Evolutionary conservation across 108 stramenopile genomes (phyloP).

Genomic region (Cyclotella distinguenda): DNA sequence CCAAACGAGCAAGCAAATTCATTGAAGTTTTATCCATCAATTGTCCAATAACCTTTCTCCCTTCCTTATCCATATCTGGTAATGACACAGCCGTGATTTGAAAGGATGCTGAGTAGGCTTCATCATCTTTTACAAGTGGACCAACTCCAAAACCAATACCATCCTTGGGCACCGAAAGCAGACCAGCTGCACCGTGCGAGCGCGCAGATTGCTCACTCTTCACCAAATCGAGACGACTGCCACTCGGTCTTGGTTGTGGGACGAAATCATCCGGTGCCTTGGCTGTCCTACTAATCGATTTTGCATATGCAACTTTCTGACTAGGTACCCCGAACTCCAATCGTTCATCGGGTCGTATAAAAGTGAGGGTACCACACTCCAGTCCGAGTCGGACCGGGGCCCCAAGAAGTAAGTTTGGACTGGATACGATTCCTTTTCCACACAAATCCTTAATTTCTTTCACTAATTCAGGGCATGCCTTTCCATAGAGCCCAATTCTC

Average conservation of each 20-base stretch:
- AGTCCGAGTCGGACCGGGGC: constrained; percentile 56
- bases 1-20: constrained; percentile 66
- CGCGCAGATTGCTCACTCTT: constrained; percentile 45
- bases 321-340: constrained; percentile 74
- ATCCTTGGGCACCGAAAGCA: constrained; percentile 67
- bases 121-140: constrained; percentile 68
- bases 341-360: constrained; percentile 53
- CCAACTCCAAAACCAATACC: constrained; percentile 78
- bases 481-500: constrained; percentile 71
- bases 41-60: constrained; percentile 75
- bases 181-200: constrained; percentile 58
- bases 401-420: constrained; percentile 54
- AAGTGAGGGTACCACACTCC: constrained; percentile 48
- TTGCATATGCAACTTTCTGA: constrained; percentile 72
- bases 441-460: constrained; percentile 61
- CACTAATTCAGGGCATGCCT: constrained; percentile 46
- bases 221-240: constrained; percentile 26
- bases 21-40: constrained; percentile 66
- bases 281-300: constrained; percentile 36
- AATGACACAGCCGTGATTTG: constrained; percentile 62
- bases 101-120: constrained; percentile 67
- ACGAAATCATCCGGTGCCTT: constrained; percentile 58
- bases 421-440: constrained; percentile 55
- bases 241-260: constrained; percentile 62
- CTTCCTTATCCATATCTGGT: constrained; percentile 64